Evolutionary conservation across 345 rosid genomes (phyloP).

Genomic region (Ceriops decandra): DNA sequence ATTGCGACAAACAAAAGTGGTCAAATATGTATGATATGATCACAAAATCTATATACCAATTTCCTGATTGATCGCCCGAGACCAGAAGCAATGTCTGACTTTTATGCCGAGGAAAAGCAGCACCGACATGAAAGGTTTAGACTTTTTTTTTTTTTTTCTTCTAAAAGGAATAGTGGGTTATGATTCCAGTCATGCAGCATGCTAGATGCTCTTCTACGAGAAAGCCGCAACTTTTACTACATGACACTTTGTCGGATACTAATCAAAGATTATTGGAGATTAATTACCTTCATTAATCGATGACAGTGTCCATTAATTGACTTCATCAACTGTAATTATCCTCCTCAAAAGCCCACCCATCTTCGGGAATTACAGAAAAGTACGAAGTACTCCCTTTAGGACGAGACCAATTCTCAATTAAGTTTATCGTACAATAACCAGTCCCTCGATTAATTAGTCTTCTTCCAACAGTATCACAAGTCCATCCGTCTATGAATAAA

Average conservation of each 20-base stretch:
- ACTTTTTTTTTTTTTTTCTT: background rate
- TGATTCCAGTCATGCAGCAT: constrained; percentile 1
- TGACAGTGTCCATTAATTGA: background rate
- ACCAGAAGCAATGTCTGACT: background rate
- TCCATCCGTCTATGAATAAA: too few relatives aligned
- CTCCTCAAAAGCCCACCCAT: too few relatives aligned
- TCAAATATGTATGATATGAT: too few relatives aligned
- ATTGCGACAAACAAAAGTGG: too few relatives aligned
- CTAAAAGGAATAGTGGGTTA: background rate
- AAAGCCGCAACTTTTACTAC: background rate
- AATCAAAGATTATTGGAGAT: background rate
- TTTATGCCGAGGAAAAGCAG: background rate
- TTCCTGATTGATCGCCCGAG: too few relatives aligned
- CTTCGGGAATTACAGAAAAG: background rate
- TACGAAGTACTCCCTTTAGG: background rate
- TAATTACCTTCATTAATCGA: background rate
- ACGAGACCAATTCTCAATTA: too few relatives aligned
- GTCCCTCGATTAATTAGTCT: too few relatives aligned
- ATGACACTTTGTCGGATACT: background rate
- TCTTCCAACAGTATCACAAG: too few relatives aligned
- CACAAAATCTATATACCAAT: too few relatives aligned
- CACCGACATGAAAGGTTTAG: background rate
- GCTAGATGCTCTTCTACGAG: constrained; percentile 15
- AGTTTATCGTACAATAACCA: too few relatives aligned
- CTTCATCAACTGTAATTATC: background rate